phyloP scores from a whole-genome alignment of 2,329 filamentous ascomycete species.

The Xylariaceae sp. region DNA sequence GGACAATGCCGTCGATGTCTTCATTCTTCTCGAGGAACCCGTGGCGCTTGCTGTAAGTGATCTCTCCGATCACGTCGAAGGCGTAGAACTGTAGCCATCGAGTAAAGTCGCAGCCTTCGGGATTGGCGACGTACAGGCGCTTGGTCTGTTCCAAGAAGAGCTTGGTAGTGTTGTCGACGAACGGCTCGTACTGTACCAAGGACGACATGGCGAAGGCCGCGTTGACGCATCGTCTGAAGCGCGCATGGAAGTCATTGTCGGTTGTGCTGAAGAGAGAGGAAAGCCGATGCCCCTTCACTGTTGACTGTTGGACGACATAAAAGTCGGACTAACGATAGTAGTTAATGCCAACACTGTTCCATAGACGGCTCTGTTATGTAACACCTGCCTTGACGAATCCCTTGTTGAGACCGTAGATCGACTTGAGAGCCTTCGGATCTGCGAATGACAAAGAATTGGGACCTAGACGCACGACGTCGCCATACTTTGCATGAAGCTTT shows the following conservation, averaged over 20 bases:
- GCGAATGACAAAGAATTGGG: conserved; percentile 76
- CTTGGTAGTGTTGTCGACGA: conserved; percentile 74
- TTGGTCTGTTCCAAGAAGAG: conserved; percentile 69
- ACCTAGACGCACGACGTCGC: conserved; percentile 73
- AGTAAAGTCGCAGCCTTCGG: conserved; percentile 62
- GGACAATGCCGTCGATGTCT: conserved; percentile 75
- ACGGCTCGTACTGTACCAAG: conserved; percentile 77
- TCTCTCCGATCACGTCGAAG: conserved; percentile 78
- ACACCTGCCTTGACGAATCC: conserved; percentile 71
- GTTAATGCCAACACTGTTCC: conserved; percentile 11
- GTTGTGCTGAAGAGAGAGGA: conserved; percentile 77
- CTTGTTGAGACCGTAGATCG: conserved; percentile 82
- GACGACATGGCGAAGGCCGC: conserved; percentile 77
- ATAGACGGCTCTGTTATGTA: neutral
- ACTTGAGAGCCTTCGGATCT: conserved; percentile 71
- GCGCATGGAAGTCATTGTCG: conserved; percentile 74
- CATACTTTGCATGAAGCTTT: conserved; percentile 69
- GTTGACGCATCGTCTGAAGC: conserved; percentile 75
- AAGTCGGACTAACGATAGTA: conserved; percentile 66
- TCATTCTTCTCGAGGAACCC: conserved; percentile 75
- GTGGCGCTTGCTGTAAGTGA: conserved; percentile 75
- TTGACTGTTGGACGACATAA: conserved; percentile 76
- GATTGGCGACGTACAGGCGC: conserved; percentile 52
- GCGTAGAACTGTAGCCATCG: conserved; percentile 80
- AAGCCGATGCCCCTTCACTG: conserved; percentile 68